Percentiles rank a stretch among this genome's conserved stretches.
Evolutionary conservation across 2,329 filamentous ascomycete genomes (phyloP).

Genomic region (Thyridium curvatum): DNA sequence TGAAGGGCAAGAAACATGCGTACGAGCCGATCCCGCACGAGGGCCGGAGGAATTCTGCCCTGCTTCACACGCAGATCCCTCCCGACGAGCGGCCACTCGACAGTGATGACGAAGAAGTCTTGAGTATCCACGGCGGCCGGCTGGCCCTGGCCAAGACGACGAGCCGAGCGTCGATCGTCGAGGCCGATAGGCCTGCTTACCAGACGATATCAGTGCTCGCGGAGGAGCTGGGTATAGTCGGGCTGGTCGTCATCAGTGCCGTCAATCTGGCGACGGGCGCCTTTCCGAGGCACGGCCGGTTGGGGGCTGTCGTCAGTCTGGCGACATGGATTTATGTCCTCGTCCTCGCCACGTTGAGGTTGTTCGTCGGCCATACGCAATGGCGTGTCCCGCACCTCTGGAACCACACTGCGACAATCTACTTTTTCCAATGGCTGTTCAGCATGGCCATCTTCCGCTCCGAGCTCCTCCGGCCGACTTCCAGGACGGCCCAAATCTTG

Average conservation of each 20-base stretch:
- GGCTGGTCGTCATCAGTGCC: constrained; percentile 63
- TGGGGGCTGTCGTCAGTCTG: constrained; percentile 59
- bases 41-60: constrained; percentile 26
- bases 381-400: constrained; percentile 70
- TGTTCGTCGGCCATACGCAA: constrained; percentile 59
- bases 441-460: constrained; percentile 76
- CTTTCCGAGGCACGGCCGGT: constrained; percentile 44
- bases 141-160: constrained; percentile 53
- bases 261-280: constrained; percentile 54
- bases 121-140: constrained; percentile 51
- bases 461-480: constrained; percentile 69
- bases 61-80: constrained; percentile 44
- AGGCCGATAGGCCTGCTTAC: constrained; percentile 69
- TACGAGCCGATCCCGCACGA: constrained; percentile 51
- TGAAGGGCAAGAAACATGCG: constrained; percentile 41
- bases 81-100: constrained; percentile 30
- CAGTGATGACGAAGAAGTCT: constrained; percentile 52
- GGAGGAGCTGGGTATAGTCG: constrained; percentile 70
- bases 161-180: constrained; percentile 58
- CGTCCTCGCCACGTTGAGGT: constrained; percentile 63
- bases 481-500: constrained; percentile 55
- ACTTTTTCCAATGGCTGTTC: constrained; percentile 76
- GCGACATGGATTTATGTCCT: constrained; percentile 77
- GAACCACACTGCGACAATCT: constrained; percentile 88
- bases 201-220: constrained; percentile 64